These are phyloP conservation scores for Citropsis articulata DNA, from an alignment of 345 rosid species.

Conservation along the genomic window DNA sequence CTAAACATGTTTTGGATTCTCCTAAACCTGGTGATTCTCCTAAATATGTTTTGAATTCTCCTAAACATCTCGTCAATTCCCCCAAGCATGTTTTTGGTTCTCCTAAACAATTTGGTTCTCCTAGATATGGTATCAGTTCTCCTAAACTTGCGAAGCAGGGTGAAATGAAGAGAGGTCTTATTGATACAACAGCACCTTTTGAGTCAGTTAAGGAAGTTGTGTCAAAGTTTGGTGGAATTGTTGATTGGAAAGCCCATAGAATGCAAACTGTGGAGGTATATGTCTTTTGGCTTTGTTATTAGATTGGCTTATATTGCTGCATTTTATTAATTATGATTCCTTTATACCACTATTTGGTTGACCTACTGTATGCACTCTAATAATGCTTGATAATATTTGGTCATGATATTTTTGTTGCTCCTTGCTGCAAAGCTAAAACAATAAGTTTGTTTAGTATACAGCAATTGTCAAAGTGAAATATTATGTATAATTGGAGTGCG, in stretches of 20 bases:
- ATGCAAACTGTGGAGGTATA: slow-evolving; percentile 75
- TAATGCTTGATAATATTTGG: not conserved
- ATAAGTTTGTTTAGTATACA: not conserved
- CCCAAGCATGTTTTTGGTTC: slow-evolving; percentile 22
- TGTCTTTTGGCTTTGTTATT: not conserved
- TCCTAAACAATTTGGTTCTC: slow-evolving; percentile 15
- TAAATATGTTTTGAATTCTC: slow-evolving; percentile 14
- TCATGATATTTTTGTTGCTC: not conserved
- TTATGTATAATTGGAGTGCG: not conserved
- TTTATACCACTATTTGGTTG: not conserved
- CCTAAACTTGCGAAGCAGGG: slow-evolving; percentile 24
- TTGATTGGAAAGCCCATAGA: slow-evolving; percentile 95
- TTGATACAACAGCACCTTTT: slow-evolving; percentile 84
- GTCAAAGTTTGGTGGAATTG: slow-evolving; percentile 93
- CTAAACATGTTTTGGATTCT: not conserved
- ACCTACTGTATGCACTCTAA: not conserved
- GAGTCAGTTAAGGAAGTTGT: slow-evolving; percentile 97
- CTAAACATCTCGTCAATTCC: slow-evolving; percentile 23
- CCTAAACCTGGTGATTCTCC: not conserved
- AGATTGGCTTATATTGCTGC: not conserved
- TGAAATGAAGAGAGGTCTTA: slow-evolving; percentile 48
- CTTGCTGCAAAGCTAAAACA: not conserved
- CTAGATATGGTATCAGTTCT: slow-evolving; percentile 28
- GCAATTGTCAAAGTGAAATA: not conserved
- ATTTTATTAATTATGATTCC: not conserved